These are phyloP conservation scores for Fusarium phyllophilum DNA, from an alignment of 2,329 filamentous ascomycete species.

Conservation along the genomic window DNA sequence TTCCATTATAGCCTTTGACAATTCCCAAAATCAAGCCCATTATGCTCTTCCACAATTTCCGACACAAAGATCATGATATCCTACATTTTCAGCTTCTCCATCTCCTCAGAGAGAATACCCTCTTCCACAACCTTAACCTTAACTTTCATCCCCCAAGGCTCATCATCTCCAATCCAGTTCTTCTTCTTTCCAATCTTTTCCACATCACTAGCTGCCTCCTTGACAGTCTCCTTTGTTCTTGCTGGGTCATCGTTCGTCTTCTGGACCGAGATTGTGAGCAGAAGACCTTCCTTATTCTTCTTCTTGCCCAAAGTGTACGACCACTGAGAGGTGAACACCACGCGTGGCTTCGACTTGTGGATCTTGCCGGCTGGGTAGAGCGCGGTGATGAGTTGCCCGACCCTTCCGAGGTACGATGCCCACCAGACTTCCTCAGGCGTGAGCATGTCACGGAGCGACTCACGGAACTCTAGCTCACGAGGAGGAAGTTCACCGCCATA, in stretches of 20 bases:
- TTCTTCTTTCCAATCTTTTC: slow-evolving; percentile 70
- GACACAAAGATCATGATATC: too few relatives aligned
- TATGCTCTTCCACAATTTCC: background rate
- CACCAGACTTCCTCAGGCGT: slow-evolving; percentile 69
- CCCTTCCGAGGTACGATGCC: slow-evolving; percentile 70
- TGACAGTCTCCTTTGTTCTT: slow-evolving; percentile 53
- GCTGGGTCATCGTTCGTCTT: slow-evolving; percentile 51
- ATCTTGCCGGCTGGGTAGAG: slow-evolving; percentile 70
- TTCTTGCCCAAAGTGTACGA: slow-evolving; percentile 53
- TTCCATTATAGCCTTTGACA: background rate
- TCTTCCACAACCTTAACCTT: slow-evolving; percentile 49
- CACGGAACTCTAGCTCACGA: slow-evolving; percentile 64
- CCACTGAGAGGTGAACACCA: slow-evolving; percentile 56
- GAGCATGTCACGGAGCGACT: slow-evolving; percentile 62
- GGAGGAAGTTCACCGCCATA: slow-evolving; percentile 71
- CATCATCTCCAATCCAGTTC: slow-evolving; percentile 56
- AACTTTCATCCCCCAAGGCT: slow-evolving; percentile 53
- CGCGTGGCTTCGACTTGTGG: slow-evolving; percentile 49
- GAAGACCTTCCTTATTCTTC: slow-evolving; percentile 52
- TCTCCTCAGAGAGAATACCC: slow-evolving; percentile 39
- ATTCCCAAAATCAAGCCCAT: background rate
- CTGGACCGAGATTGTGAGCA: slow-evolving; percentile 56
- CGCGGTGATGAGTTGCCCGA: slow-evolving; percentile 66
- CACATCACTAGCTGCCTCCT: slow-evolving; percentile 54
- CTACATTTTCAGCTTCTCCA: background rate